These are phyloP conservation scores for Penicillium griseofulvum DNA, from an alignment of 2,329 filamentous ascomycete genomes.

Conservation along the genomic window DNA sequence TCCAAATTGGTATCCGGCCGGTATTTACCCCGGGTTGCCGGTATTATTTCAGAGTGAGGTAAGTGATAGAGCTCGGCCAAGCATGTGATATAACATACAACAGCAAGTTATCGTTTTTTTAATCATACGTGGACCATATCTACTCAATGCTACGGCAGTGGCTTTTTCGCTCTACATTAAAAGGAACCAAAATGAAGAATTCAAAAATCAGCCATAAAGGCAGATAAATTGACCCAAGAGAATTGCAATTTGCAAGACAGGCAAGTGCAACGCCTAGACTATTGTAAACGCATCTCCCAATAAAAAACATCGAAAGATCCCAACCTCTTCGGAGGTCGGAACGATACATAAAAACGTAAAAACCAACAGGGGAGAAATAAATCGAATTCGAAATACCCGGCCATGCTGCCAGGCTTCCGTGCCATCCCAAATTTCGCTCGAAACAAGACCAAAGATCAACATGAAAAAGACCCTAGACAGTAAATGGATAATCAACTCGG, in stretches of 20 bases:
- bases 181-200: background rate
- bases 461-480: background rate
- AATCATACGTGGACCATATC: no score
- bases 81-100: no score
- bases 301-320: background rate
- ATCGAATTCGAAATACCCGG: background rate
- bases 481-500: background rate
- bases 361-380: background rate
- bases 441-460: background rate
- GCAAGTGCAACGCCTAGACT: background rate
- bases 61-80: no score
- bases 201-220: background rate
- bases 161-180: background rate
- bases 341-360: background rate
- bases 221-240: background rate
- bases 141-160: no score
- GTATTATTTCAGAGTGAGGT: no score
- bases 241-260: background rate
- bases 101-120: no score
- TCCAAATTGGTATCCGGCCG: no score
- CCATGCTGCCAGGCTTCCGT: background rate
- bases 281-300: background rate
- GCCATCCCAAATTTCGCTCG: conserved; percentile 1
- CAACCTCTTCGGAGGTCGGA: background rate
- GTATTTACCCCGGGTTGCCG: no score